These are phyloP conservation scores for Papiliotrema flavescens DNA, from an alignment of 1,284 basidiomycete species.

Conservation along the genomic window DNA sequence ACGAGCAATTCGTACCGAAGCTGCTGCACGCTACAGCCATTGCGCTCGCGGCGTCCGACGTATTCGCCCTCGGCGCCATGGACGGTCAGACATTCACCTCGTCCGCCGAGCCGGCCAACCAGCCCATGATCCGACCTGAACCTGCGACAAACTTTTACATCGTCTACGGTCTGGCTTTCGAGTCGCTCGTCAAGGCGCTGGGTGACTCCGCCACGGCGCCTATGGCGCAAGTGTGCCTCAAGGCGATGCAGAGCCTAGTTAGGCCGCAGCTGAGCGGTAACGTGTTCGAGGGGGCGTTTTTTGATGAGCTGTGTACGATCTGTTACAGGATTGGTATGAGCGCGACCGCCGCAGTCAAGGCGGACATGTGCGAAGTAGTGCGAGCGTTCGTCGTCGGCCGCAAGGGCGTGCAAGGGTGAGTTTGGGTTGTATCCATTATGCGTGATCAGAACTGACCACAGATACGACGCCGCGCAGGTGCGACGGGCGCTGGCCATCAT, in stretches of 20 bases:
- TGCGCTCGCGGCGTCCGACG: conserved; percentile 68
- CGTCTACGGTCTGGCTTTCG: conserved; percentile 88
- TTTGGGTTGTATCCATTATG: too few species aligned
- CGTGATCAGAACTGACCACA: neutral
- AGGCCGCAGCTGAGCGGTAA: conserved; percentile 75
- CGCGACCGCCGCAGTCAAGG: conserved; percentile 69
- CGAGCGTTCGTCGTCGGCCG: conserved; percentile 59
- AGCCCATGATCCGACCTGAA: conserved; percentile 56
- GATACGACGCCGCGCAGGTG: conserved; percentile 34
- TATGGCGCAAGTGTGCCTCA: conserved; percentile 61
- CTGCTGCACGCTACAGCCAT: conserved; percentile 84
- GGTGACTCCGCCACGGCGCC: conserved; percentile 43
- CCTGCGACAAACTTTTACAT: conserved; percentile 82
- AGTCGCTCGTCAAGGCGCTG: conserved; percentile 71
- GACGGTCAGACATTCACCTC: conserved; percentile 61
- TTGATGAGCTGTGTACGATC: conserved; percentile 84
- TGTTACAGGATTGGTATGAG: conserved; percentile 88
- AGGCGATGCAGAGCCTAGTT: conserved; percentile 74
- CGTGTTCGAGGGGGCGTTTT: conserved; percentile 72
- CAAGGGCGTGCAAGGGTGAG: conserved; percentile 17
- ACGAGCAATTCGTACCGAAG: conserved; percentile 73
- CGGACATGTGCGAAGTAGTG: conserved; percentile 71
- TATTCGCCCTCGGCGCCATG: conserved; percentile 71
- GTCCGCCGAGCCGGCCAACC: conserved; percentile 22
- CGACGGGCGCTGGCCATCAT: conserved; percentile 50